These are phyloP conservation scores for Lumnitzera racemosa DNA, from an alignment of 345 rosid genomes.

Conservation along the genomic window DNA sequence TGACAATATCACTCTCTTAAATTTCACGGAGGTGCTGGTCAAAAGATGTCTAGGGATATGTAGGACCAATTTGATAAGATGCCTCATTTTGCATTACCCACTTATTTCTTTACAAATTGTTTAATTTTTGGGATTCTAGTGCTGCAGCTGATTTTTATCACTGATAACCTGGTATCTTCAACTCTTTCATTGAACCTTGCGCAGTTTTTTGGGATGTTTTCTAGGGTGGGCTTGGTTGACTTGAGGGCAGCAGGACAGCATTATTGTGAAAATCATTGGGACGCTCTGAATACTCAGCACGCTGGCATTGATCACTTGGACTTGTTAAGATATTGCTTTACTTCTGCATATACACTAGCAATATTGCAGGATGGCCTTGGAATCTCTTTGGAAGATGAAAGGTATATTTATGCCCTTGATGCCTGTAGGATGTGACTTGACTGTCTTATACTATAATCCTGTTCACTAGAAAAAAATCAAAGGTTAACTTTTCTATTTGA, in stretches of 20 bases:
- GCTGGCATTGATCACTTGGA: slow-evolving; percentile 23
- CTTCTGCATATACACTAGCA: slow-evolving; percentile 35
- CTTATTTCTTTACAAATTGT: no score
- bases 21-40: no score
- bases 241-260: slow-evolving; percentile 31
- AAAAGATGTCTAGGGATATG: no score
- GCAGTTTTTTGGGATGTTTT: slow-evolving; percentile 38
- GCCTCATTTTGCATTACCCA: no score
- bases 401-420: slow-evolving; percentile 16
- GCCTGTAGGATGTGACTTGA: neutral
- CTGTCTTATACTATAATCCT: neutral
- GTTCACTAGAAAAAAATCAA: no score
- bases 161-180: no score
- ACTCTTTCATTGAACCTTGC: slow-evolving; percentile 12
- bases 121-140: no score
- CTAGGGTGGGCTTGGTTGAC: slow-evolving; percentile 25
- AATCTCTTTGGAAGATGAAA: slow-evolving; percentile 25
- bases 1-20: no score
- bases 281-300: slow-evolving; percentile 19
- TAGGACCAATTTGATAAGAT: no score
- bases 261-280: slow-evolving; percentile 34
- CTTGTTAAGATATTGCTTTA: slow-evolving; percentile 39
- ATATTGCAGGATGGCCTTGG: slow-evolving; percentile 37
- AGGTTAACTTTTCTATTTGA: no score
- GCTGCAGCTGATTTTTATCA: no score